Percentiles rank a stretch among this genome's conserved stretches.
Conservation (phyloP, 352 stramenopile genomes). For the Plasmopara viticola region DNA sequence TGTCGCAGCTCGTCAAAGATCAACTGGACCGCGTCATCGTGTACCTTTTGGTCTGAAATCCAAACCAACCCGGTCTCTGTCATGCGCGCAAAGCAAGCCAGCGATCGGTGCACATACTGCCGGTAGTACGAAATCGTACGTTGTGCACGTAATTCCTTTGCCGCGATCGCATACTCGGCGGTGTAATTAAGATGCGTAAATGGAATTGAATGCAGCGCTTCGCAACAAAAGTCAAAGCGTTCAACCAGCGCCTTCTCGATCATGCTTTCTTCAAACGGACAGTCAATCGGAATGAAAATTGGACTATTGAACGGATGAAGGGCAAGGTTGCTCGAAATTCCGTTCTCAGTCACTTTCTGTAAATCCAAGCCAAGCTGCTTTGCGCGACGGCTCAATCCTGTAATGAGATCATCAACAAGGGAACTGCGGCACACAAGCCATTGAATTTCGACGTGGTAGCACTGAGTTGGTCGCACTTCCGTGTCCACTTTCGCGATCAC, state of each 20-base stretch:
- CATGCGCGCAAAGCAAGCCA: slow-evolving; percentile 65
- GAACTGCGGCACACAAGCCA: slow-evolving; percentile 81
- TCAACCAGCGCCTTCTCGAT: slow-evolving; percentile 58
- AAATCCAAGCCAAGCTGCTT: slow-evolving; percentile 76
- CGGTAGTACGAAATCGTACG: slow-evolving; percentile 49
- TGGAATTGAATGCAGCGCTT: slow-evolving; percentile 59
- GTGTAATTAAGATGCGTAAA: slow-evolving; percentile 48
- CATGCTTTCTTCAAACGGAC: slow-evolving; percentile 38
- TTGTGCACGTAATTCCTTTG: slow-evolving; percentile 27
- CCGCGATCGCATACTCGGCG: slow-evolving; percentile 42
- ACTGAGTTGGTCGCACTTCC: slow-evolving; percentile 57
- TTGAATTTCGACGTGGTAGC: slow-evolving; percentile 81
- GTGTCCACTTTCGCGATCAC: slow-evolving; percentile 72
- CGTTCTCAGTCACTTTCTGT: slow-evolving; percentile 67
- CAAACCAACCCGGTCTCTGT: slow-evolving; percentile 73
- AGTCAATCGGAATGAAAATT: slow-evolving; percentile 59
- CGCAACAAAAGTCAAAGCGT: slow-evolving; percentile 64
- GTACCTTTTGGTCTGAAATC: slow-evolving; percentile 74
- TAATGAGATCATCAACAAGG: slow-evolving; percentile 77
- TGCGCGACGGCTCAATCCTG: slow-evolving; percentile 51
- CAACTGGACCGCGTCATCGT: slow-evolving; percentile 57
- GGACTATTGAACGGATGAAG: slow-evolving; percentile 70
- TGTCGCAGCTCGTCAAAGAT: slow-evolving; percentile 59
- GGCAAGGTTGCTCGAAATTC: slow-evolving; percentile 70
- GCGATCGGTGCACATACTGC: slow-evolving; percentile 58